phyloP scores from a whole-genome alignment of 306 rosid genomes.

The Prinsepia uniflora region DNA sequence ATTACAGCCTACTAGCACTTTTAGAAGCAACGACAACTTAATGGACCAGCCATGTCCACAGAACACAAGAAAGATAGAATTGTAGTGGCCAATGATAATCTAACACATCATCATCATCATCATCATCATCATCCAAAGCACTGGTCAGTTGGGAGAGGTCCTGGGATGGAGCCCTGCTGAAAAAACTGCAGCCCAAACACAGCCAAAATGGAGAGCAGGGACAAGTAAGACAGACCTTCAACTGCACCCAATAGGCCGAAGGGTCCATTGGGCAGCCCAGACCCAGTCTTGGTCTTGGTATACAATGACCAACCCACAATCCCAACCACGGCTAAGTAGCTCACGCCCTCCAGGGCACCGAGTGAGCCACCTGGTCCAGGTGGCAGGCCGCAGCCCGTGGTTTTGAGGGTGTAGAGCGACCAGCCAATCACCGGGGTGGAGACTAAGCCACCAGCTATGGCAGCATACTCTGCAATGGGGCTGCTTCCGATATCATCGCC shows the following conservation, averaged over 20 bases:
- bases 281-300: constrained; percentile 75
- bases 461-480: constrained; percentile 49
- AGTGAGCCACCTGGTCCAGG: constrained; percentile 91
- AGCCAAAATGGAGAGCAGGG: constrained; percentile 54
- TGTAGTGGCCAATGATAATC: constrained; percentile 12
- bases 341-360: constrained; percentile 88
- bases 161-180: constrained; percentile 73
- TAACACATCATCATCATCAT: too few relatives aligned
- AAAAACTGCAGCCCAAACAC: constrained; percentile 81
- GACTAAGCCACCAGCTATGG: constrained; percentile 67
- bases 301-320: constrained; percentile 83
- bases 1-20: neutral
- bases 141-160: constrained; percentile 85
- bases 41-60: constrained; percentile 41
- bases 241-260: constrained; percentile 84
- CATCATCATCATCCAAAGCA: constrained; percentile 60
- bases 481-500: constrained; percentile 34
- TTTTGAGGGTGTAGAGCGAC: constrained; percentile 89
- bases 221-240: constrained; percentile 68
- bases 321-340: constrained; percentile 66
- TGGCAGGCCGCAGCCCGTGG: constrained; percentile 88
- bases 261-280: constrained; percentile 86
- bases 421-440: constrained; percentile 78
- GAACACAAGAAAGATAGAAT: constrained; percentile 35
- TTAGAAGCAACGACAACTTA: neutral